These are phyloP conservation scores for Bipolaris zeicola DNA, from an alignment of 2,329 filamentous ascomycete genomes.

Conservation along the genomic window DNA sequence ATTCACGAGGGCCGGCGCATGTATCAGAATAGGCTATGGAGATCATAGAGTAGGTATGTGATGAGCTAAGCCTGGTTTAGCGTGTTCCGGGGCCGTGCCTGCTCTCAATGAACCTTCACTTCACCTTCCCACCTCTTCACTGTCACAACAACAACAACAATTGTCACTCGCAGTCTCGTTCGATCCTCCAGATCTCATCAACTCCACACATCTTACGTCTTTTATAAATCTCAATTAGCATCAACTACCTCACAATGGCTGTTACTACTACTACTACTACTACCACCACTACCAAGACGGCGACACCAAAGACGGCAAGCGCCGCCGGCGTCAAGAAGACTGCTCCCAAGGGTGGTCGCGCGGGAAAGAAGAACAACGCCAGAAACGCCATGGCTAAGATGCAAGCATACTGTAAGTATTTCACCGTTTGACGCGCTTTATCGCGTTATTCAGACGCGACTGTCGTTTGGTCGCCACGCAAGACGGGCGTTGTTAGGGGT, in stretches of 20 bases:
- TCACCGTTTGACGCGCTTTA: slow-evolving; percentile 20
- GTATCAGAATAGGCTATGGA: slow-evolving; percentile 11
- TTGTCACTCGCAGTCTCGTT: not conserved
- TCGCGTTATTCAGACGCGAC: slow-evolving; percentile 26
- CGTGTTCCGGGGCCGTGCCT: slow-evolving; percentile 13
- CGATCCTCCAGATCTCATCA: not conserved
- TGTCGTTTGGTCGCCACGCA: not conserved
- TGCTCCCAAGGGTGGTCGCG: slow-evolving; percentile 20
- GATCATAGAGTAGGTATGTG: slow-evolving; percentile 11
- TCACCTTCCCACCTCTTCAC: slow-evolving; percentile 11
- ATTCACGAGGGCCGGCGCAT: slow-evolving; percentile 7
- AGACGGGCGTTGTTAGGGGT: not conserved
- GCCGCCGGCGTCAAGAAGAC: slow-evolving; percentile 39
- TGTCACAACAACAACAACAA: slow-evolving; percentile 6
- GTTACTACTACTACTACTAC: slow-evolving; percentile 30
- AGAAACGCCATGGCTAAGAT: slow-evolving; percentile 42
- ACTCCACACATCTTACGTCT: not conserved
- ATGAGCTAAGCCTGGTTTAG: slow-evolving; percentile 12
- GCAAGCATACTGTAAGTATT: slow-evolving; percentile 45
- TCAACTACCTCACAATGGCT: slow-evolving; percentile 28
- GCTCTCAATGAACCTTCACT: slow-evolving; percentile 23
- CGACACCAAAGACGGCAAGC: slow-evolving; percentile 31
- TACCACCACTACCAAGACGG: slow-evolving; percentile 32
- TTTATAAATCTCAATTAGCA: not conserved
- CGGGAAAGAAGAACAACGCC: slow-evolving; percentile 33